These are phyloP conservation scores for Salix brachista DNA, from an alignment of 345 rosid genomes.

Conservation along the genomic window DNA sequence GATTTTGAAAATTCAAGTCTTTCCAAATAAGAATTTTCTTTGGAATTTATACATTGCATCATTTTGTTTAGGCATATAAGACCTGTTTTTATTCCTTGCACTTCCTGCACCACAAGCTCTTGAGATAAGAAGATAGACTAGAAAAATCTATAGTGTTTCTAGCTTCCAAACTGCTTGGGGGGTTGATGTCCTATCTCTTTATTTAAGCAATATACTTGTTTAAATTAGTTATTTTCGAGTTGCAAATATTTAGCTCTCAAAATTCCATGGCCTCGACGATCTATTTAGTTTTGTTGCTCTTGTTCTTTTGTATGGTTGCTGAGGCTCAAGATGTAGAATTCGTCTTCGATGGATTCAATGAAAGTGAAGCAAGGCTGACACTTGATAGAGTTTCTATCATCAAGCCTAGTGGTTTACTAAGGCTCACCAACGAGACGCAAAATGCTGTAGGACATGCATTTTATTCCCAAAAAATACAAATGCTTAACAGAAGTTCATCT, in stretches of 20 bases:
- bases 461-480: conserved; percentile 25
- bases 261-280: conserved; percentile 13
- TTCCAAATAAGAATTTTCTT: background rate
- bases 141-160: no score
- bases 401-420: conserved; percentile 34
- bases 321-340: conserved; percentile 19
- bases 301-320: conserved; percentile 5
- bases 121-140: no score
- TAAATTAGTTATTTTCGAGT: no score
- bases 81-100: background rate
- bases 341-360: conserved; percentile 44
- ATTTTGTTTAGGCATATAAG: background rate
- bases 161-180: no score
- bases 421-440: conserved; percentile 40
- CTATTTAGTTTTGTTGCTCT: conserved; percentile 9
- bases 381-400: conserved; percentile 28
- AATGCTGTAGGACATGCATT: conserved; percentile 48
- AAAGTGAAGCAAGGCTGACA: background rate
- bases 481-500: conserved; percentile 17
- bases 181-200: background rate
- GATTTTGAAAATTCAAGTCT: background rate
- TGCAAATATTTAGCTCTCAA: background rate
- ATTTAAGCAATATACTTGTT: background rate
- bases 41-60: background rate
- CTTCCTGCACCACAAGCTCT: no score